Percentiles rank a stretch among this genome's conserved stretches.
These are phyloP conservation scores for Ziziphus jujuba DNA, from an alignment of 306 rosid genomes.

Conservation along the genomic window DNA sequence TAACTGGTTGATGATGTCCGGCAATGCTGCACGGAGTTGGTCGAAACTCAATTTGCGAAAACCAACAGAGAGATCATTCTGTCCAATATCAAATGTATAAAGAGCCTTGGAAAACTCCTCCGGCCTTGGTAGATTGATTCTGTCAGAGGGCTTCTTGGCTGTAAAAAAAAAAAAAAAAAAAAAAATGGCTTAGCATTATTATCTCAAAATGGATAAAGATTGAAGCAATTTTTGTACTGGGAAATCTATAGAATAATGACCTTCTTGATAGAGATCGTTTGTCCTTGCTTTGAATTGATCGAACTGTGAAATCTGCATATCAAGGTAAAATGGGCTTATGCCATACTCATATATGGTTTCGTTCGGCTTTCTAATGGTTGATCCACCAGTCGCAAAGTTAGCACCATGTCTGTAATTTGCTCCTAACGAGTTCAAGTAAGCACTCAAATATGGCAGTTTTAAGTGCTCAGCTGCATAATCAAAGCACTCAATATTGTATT, in stretches of 20 bases:
- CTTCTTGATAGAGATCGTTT: conserved; percentile 60
- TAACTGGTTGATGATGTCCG: conserved; percentile 72
- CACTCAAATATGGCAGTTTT: conserved; percentile 77
- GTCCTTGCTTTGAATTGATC: conserved; percentile 68
- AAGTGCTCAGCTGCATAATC: conserved; percentile 64
- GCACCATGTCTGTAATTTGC: conserved; percentile 82
- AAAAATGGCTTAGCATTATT: neutral
- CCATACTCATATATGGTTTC: conserved; percentile 83
- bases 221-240: neutral
- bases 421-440: conserved; percentile 87
- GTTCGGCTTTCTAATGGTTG: conserved; percentile 78
- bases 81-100: conserved; percentile 92
- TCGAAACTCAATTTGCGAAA: conserved; percentile 64
- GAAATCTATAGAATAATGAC: conserved; percentile 31
- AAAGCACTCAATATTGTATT: neutral
- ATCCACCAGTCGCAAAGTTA: conserved; percentile 92
- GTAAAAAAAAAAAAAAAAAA: conserved; percentile 4
- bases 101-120: conserved; percentile 82
- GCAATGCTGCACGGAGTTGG: conserved; percentile 62
- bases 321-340: conserved; percentile 83
- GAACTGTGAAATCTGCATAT: conserved; percentile 69
- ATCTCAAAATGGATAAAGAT: neutral
- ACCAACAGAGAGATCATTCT: conserved; percentile 84
- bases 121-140: conserved; percentile 64
- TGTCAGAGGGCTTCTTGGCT: conserved; percentile 55